Percentiles rank a stretch among this genome's conserved stretches.
These are phyloP conservation scores for Sapria himalayana DNA, from an alignment of 345 rosid genomes.

Conservation along the genomic window DNA sequence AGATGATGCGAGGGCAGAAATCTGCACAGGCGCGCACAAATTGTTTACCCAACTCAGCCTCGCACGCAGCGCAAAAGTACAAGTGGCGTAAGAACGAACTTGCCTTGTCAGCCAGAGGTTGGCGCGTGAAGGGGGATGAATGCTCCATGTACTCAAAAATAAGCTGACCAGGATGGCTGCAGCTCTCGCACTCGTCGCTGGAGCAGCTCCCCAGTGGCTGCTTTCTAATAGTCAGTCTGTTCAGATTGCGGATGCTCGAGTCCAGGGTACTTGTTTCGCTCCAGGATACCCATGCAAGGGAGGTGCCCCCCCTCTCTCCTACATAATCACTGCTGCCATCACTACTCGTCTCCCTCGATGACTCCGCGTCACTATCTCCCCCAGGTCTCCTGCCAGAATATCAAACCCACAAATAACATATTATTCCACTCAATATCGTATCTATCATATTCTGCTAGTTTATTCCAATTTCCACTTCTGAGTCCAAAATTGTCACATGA, in stretches of 20 bases:
- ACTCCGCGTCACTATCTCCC: conserved; percentile 70
- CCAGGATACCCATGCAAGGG: conserved; percentile 14
- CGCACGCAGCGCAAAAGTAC: no score
- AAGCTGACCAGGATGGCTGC: conserved; percentile 26
- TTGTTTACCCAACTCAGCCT: no score
- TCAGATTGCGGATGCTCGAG: conserved; percentile 20
- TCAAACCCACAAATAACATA: no score
- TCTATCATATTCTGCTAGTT: no score
- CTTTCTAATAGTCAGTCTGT: conserved; percentile 26
- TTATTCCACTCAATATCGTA: no score
- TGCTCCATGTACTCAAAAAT: conserved; percentile 59
- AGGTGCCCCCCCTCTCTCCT: conserved; percentile 18
- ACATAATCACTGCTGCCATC: conserved; percentile 41
- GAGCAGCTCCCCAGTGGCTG: conserved; percentile 29
- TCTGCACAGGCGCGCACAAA: no score
- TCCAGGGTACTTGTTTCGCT: conserved; percentile 14
- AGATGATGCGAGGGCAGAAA: conserved; percentile 53
- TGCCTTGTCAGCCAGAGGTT: conserved; percentile 74
- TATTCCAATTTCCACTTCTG: no score
- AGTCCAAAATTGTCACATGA: no score
- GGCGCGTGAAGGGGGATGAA: conserved; percentile 59
- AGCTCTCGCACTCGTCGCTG: conserved; percentile 45
- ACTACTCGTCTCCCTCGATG: conserved; percentile 40
- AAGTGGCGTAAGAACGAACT: conserved; percentile 13
- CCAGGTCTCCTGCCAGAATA: conserved; percentile 21